A percentile compares a stretch with the other conserved stretches of the same genome.
Evolutionary conservation across 2,329 filamentous ascomycete species (phyloP).

Genomic region (Nakataea oryzae): DNA sequence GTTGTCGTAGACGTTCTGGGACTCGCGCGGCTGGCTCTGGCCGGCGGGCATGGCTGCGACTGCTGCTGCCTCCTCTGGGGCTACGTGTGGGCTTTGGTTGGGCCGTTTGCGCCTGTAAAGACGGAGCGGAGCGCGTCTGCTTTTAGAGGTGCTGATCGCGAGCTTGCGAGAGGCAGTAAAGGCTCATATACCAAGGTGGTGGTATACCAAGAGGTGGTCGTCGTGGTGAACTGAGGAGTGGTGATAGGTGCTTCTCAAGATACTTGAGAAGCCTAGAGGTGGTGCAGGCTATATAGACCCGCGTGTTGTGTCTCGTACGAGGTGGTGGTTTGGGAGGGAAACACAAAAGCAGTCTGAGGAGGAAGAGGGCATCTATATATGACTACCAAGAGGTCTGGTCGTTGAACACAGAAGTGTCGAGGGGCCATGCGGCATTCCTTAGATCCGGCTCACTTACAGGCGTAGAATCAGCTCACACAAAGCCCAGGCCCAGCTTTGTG

Average conservation of each 20-base stretch:
- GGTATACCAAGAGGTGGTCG: neutral
- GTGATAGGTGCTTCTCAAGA: no score
- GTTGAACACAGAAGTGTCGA: neutral
- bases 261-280: neutral
- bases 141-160: no score
- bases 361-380: neutral
- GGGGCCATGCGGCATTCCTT: neutral
- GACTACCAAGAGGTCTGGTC: neutral
- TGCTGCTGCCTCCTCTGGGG: no score
- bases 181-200: neutral
- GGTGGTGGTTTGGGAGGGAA: neutral
- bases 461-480: neutral
- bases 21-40: neutral
- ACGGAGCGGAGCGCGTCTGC: no score
- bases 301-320: no score
- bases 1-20: conserved; percentile 12
- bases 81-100: no score
- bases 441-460: neutral
- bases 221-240: neutral
- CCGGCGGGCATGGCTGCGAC: neutral
- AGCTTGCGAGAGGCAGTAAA: no score
- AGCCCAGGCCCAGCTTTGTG: neutral
- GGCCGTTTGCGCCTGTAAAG: no score
- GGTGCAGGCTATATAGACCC: neutral
- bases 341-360: neutral